Percentiles rank a stretch among this genome's conserved stretches.
Conservation (phyloP, 495 filamentous ascomycete genomes). For the Emericellopsis terricola region DNA sequence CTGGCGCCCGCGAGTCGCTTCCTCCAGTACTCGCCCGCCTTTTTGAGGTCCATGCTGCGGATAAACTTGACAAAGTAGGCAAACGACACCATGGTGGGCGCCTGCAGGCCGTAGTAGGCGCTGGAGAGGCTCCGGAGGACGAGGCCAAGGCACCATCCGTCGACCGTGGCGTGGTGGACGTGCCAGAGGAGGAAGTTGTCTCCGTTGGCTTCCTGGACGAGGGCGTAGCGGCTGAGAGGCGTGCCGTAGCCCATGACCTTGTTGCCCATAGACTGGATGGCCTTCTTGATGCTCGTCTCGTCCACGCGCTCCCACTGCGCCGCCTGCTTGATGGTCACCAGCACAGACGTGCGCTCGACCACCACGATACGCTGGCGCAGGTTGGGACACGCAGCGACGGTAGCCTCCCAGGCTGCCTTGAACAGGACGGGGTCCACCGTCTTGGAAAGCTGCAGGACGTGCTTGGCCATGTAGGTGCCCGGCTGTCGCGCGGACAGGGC, state of each 20-base stretch:
- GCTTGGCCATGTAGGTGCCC: slow-evolving; percentile 1
- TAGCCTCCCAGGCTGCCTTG: slow-evolving; percentile 1
- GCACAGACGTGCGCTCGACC: neutral
- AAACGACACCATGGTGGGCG: neutral
- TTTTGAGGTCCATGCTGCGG: neutral
- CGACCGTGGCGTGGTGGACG: slow-evolving; percentile 3
- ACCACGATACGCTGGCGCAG: slow-evolving; percentile 2
- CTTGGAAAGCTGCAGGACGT: neutral
- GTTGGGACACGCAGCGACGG: neutral
- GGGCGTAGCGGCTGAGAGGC: neutral
- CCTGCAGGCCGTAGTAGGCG: neutral
- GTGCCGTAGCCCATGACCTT: neutral
- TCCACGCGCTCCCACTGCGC: neutral
- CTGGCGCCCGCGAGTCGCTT: slow-evolving; percentile 10
- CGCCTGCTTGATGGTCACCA: neutral
- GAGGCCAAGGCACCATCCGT: slow-evolving; percentile 1
- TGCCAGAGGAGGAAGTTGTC: neutral
- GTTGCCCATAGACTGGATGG: neutral
- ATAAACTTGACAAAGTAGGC: neutral
- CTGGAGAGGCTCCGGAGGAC: neutral
- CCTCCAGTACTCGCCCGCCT: slow-evolving; percentile 1
- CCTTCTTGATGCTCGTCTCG: neutral
- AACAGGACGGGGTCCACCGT: neutral
- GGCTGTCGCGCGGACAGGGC: neutral
- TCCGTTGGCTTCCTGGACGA: neutral